Percentiles rank a stretch among this genome's conserved stretches.
phyloP scores from a whole-genome alignment of 1,284 basidiomycete species.

The Moesziomyces antarcticus region DNA sequence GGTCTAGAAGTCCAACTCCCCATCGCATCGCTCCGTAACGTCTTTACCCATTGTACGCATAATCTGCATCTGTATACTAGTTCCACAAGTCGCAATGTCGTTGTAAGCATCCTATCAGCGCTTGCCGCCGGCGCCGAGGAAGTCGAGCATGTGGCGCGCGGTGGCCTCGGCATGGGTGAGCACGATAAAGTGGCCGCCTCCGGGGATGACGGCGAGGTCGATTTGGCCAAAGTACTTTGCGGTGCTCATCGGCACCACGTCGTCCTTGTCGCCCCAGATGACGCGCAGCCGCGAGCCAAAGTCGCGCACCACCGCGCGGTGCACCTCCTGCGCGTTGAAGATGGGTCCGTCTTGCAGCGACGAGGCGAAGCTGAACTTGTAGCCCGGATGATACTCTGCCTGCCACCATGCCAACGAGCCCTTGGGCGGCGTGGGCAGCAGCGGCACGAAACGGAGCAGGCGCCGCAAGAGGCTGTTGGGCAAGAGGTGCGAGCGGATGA shows the following conservation, averaged over 20 bases:
- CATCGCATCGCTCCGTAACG: not conserved
- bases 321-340: constrained; percentile 32
- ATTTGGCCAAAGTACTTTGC: constrained; percentile 51
- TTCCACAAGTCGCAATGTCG: not conserved
- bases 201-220: constrained; percentile 38
- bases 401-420: constrained; percentile 44
- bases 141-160: constrained; percentile 41
- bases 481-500: constrained; percentile 40
- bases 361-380: constrained; percentile 42
- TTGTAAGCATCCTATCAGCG: constrained; percentile 6
- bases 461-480: constrained; percentile 25
- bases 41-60: not conserved
- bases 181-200: constrained; percentile 33
- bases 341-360: constrained; percentile 42
- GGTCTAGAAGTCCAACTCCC: constrained; percentile 7
- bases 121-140: constrained; percentile 28
- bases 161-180: constrained; percentile 43
- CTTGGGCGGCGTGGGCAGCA: constrained; percentile 41
- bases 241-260: constrained; percentile 43
- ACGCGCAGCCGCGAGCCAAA: constrained; percentile 32
- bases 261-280: constrained; percentile 52
- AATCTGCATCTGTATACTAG: constrained; percentile 22
- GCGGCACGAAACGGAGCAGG: constrained; percentile 29
- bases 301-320: constrained; percentile 17
- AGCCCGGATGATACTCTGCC: constrained; percentile 41